Conservation (phyloP, 2,329 filamentous ascomycete genomes). For the Pleoardoris graminearum region DNA sequence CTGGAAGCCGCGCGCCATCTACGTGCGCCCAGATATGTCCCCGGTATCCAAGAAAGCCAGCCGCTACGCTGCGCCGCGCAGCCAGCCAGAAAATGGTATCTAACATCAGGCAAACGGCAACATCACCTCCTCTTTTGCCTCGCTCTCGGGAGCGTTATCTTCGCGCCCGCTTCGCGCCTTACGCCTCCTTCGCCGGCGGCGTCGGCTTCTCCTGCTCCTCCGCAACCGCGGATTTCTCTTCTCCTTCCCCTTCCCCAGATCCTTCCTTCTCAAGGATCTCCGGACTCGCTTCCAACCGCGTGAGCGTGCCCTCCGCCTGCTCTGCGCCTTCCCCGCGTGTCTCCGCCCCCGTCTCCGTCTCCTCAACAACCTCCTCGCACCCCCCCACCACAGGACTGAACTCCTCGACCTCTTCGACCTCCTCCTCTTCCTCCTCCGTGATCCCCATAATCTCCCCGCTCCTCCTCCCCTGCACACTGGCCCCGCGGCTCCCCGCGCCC, state of each 20-base stretch:
- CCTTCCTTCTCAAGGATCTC: too few relatives aligned
- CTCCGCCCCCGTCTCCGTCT: neutral
- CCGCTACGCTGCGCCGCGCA: too few relatives aligned
- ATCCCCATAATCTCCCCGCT: slow-evolving; percentile 75
- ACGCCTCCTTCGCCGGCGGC: slow-evolving; percentile 8
- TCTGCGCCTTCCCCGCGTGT: slow-evolving; percentile 5
- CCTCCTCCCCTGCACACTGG: slow-evolving; percentile 67
- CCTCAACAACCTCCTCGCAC: slow-evolving; percentile 38
- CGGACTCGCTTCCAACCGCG: too few relatives aligned
- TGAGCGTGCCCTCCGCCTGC: too few relatives aligned
- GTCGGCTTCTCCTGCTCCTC: neutral
- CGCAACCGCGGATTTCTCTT: neutral
- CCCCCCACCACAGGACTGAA: slow-evolving; percentile 56
- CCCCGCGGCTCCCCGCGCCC: slow-evolving; percentile 37
- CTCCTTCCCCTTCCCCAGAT: neutral
- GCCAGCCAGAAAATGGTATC: neutral
- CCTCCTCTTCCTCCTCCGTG: slow-evolving; percentile 47
- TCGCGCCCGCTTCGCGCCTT: too few relatives aligned
- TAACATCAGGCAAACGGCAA: neutral
- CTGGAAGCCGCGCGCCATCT: too few relatives aligned
- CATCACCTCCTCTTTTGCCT: neutral
- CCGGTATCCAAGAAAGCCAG: too few relatives aligned
- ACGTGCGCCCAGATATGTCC: too few relatives aligned
- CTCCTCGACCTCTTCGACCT: slow-evolving; percentile 60
- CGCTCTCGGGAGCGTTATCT: too few relatives aligned